Percentiles rank a stretch among this genome's conserved stretches.
phyloP scores from a whole-genome alignment of 2,329 filamentous ascomycete genomes.

The Aphanocladium album region DNA sequence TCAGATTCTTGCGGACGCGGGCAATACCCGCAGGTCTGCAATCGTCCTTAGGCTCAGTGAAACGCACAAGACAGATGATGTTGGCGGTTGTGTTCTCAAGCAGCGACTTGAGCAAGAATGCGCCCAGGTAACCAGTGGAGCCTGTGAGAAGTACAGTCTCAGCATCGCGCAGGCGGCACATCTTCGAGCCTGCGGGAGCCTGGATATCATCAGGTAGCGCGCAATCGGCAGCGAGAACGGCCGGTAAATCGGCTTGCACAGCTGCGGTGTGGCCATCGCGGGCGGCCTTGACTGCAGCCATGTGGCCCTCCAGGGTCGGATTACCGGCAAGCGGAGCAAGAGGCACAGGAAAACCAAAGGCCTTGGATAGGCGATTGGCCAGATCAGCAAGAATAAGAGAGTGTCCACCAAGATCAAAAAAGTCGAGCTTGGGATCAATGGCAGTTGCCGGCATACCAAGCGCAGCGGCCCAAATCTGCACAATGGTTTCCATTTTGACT shows the following conservation, averaged over 20 bases:
- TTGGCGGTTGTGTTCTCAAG: conserved; percentile 63
- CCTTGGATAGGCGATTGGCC: conserved; percentile 62
- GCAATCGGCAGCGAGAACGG: conserved; percentile 62
- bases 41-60: conserved; percentile 60
- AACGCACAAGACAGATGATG: conserved; percentile 69
- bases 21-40: conserved; percentile 64
- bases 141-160: conserved; percentile 68
- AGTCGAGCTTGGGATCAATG: conserved; percentile 67
- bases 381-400: conserved; percentile 73
- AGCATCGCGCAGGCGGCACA: conserved; percentile 58
- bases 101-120: conserved; percentile 66
- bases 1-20: conserved; percentile 66
- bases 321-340: conserved; percentile 66
- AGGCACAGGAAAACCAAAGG: conserved; percentile 69
- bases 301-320: conserved; percentile 66
- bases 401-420: conserved; percentile 78
- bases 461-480: conserved; percentile 66
- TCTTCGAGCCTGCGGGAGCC: conserved; percentile 42
- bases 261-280: conserved; percentile 69
- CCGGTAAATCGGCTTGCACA: conserved; percentile 69
- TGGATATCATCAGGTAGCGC: conserved; percentile 65
- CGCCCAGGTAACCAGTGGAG: conserved; percentile 70
- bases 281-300: conserved; percentile 64
- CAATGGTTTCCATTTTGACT: conserved; percentile 62
- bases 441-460: conserved; percentile 58